Base-by-base conservation (phyloP, 2,329 filamentous ascomycete genomes). In the Neonectria neomacrospora region DNA sequence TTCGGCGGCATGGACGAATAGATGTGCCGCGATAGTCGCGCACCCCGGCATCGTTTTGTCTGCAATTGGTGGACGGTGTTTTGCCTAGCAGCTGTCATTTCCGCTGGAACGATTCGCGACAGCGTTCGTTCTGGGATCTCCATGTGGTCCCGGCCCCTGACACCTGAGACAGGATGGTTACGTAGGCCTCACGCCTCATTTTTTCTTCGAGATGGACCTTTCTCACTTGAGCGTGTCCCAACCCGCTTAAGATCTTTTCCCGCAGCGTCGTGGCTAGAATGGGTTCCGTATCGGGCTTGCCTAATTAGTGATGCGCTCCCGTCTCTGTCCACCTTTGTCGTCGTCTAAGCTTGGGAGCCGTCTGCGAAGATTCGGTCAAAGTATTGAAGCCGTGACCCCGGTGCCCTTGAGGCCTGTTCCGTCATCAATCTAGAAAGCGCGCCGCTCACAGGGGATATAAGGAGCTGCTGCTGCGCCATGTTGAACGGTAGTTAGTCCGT, bases 161-260 rank as follows among this genome's bases (percentile, higher is more conserved):
- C 32, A 62, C 59, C 59, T 62, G 54, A 62, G 59, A 62, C 59
- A 56, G 41, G 41, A 54, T 34, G 59, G 42, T 62, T 62, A 54
- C 59, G 59, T 62, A 42, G 54, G 39, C 59, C 26, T 42, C 23
- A 14, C 18, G 54, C 41, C 59, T n/a, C n/a, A n/a, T n/a, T n/a
- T n/a, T n/a, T 18, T 50, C 32, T 39, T 6, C 8, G 22, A 54
- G 20, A 37, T 23, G 37, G 26, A 20, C 26, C 18, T 6, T n/a
- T n/a, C n/a, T n/a, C n/a, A n/a, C n/a, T n/a, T n/a, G n/a, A n/a
- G n/a, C n/a, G n/a, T 10, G 12, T 54, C 30, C 34, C 14, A 28
- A 28, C 18, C 37, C 58, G 52, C 37, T 18, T 62, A 62, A 62
- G 50, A 16, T 50, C 22, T 50, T 62, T 58, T 58, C 59, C 59